phyloP scores from a whole-genome alignment of 139 green algal genomes.

The Limnomonas spitsbergensis region DNA sequence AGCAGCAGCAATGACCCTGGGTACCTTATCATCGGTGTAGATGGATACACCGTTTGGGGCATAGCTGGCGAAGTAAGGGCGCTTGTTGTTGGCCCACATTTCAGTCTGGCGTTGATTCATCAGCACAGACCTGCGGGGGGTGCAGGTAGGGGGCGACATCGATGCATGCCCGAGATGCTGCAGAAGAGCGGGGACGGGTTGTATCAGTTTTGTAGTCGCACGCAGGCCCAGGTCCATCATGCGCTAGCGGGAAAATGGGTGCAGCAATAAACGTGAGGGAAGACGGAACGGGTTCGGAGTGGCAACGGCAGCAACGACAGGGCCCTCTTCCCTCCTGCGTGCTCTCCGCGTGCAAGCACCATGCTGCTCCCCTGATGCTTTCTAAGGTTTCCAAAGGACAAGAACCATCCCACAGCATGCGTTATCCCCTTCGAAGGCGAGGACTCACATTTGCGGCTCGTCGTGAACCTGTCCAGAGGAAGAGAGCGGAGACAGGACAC shows the following conservation, averaged over 20 bases:
- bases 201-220: too few species aligned
- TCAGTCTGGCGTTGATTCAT: slow-evolving; percentile 9
- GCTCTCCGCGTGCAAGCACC: background rate
- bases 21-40: slow-evolving; percentile 1
- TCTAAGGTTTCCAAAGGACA: background rate
- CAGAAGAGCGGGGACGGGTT: background rate
- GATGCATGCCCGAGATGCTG: too few species aligned
- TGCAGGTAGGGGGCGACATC: too few species aligned
- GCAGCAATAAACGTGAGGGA: background rate
- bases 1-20: too few species aligned
- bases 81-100: slow-evolving; percentile 18
- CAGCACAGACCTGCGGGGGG: background rate
- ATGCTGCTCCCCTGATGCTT: too few species aligned
- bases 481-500: background rate
- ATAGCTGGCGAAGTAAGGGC: slow-evolving; percentile 4
- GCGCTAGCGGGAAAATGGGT: background rate
- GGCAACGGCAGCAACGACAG: background rate
- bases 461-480: background rate
- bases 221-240: background rate
- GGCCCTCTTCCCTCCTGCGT: background rate
- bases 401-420: background rate
- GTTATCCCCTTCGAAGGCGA: background rate
- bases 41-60: slow-evolving; percentile 11
- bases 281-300: too few species aligned
- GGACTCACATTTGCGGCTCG: slow-evolving; percentile 3